Base-by-base conservation (phyloP, 805 yeast species). In the Metschnikowia drakensbergensis region DNA sequence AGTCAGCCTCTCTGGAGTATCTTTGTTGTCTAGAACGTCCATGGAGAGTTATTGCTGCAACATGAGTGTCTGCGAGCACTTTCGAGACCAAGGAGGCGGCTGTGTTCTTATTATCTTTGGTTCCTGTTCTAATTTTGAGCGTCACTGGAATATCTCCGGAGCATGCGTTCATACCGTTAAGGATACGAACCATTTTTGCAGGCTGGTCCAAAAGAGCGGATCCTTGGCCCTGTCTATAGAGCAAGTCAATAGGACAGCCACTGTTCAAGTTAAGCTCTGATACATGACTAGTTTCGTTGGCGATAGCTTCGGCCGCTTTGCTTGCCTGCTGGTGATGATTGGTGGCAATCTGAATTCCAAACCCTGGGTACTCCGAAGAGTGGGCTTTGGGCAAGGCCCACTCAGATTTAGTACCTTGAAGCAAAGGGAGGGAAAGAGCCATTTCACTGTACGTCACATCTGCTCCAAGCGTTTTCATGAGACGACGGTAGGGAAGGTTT, bases 381-480 rank as follows among this genome's bases (percentile, higher is more conserved):
- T 94, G 97, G 4, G 96, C 94, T 60, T 91, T 87, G 22, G 96
- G 89, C 41, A 94, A 74, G 0, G 99, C 99, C 99, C 99, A 94
- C 66, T 94, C 99, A 2, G 96, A 81, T 63, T 89, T 89, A 13
- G 85, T 79, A 28, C 97, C 99, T 64, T 88, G 96, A 26, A 94
- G 70, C 46, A 94, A 71, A 1, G 98, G 97, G 45, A 88, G 70
- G 2, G 87, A 72, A 33, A 94, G 74, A 0, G 98, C 97, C 99
- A 94, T 94, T 69, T 94, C 99, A 35, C 91, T 80, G 64, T 88
- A 94, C 0, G 99, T 94, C 13, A 90, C 78, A 59, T 94, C 97
- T 9, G 96, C 96, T 13, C 97, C 97, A 31, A 89, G 67, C 1
- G 84, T 77, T 60, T 84, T 86, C 97, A 94, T 91, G 51, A 94